phyloP scores from a whole-genome alignment of 192 early-diverging fungal species.

The Linnemannia exigua region DNA sequence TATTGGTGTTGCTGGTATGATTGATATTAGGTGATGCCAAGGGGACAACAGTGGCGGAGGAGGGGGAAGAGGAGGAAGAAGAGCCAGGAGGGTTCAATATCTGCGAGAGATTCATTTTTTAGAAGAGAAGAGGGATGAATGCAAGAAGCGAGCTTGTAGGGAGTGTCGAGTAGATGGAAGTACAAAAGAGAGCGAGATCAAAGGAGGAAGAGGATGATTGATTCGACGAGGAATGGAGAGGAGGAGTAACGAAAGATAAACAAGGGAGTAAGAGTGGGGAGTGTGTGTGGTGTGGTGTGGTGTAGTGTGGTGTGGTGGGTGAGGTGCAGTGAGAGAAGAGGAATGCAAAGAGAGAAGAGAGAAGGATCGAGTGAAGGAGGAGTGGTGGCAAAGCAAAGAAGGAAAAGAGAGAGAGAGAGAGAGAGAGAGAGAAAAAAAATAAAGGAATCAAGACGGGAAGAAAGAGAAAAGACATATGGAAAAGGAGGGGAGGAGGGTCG shows the following conservation, averaged over 20 bases:
- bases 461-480: not conserved
- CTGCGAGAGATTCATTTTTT: constrained; percentile 43
- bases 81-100: constrained; percentile 42
- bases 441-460: not conserved
- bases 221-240: not conserved
- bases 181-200: not conserved
- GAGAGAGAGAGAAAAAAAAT: constrained; percentile 6
- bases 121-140: not conserved
- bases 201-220: not conserved
- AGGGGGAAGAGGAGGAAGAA: not conserved
- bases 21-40: not conserved
- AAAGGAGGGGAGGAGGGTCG: not conserved
- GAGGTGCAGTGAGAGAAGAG: not conserved
- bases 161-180: not conserved
- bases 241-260: too few relatives aligned
- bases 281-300: too few relatives aligned
- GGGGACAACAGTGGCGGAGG: not conserved
- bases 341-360: not conserved
- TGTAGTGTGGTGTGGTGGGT: too few relatives aligned
- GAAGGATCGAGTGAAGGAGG: not conserved
- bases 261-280: not conserved
- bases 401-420: not conserved
- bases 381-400: not conserved
- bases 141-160: too few relatives aligned
- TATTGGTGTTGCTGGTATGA: not conserved